Conservation (phyloP, 2,329 filamentous ascomycete species). For the Fusarium fracticaudum region DNA sequence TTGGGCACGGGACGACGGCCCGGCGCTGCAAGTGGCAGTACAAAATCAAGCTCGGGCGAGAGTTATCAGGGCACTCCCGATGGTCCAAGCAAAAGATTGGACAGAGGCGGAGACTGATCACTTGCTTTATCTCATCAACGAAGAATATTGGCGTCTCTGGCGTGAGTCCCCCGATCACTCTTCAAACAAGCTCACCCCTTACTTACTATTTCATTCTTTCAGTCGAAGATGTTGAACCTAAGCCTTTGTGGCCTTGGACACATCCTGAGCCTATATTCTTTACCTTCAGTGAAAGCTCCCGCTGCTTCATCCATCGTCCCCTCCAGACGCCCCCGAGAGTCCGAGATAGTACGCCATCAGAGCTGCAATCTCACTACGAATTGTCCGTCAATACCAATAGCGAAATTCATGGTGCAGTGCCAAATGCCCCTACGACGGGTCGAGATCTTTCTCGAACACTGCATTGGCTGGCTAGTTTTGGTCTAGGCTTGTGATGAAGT, state of each 20-base stretch:
- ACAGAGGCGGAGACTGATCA: neutral
- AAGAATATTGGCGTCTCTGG: neutral
- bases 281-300: neutral
- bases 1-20: neutral
- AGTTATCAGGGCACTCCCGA: neutral
- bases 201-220: rapidly evolving
- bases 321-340: neutral
- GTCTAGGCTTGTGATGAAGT: neutral
- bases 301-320: neutral
- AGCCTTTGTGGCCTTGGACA: neutral
- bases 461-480: neutral
- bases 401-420: rapidly evolving
- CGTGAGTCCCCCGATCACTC: neutral
- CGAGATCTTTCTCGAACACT: neutral
- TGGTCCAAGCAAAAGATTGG: neutral
- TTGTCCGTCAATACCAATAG: rapidly evolving
- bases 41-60: neutral
- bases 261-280: neutral
- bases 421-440: too few species aligned
- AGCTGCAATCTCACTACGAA: neutral
- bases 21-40: neutral
- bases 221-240: neutral
- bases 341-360: neutral
- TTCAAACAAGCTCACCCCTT: rapidly evolving
- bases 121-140: neutral